Base-by-base conservation (phyloP, 2,329 filamentous ascomycete genomes). In the Cladosporium oxysporum region DNA sequence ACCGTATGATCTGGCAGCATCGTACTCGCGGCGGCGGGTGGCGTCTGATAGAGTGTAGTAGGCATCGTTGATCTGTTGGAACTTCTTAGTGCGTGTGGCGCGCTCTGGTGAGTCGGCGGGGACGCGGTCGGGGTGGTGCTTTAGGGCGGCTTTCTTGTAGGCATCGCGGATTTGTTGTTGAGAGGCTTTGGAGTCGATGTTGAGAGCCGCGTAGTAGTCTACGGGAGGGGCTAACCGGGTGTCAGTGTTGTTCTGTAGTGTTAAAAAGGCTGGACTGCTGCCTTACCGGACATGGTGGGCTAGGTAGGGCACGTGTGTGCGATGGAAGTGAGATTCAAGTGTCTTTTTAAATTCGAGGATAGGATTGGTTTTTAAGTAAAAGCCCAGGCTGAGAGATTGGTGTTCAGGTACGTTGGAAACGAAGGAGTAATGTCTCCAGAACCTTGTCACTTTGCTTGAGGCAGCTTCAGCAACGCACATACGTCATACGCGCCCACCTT, bases 81-180 rank as follows among this genome's bases (percentile, higher is more conserved):
- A 97, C 76, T 90, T 90, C 75, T 91, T 91, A 6, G 95, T 99
- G 74, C 93, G 91, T 14, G 86, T 79, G 26, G 87, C 79, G 69
- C 94, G 91, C 72, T 98, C 93, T 44, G 93, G 92, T 5, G 92
- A 94, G 79, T 93, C 88, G 70, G 86, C 81, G 31, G 93, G 85
- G 49, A 99, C 92, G 67, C 95, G 91, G 78, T 99, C 95, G 1
- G 94, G 94, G 78, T 98, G 94, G 69, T 91, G 93, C 80, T 95
- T 96, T 55, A 98, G 83, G 5, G 94, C 94, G 73, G 47, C 68
- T 90, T 90, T 90, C 78, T 99, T 99, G 84, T 98, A 99, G 60
- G 93, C 95, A 83, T 92, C 91, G 72, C 94, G 91, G 76, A 99
- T 90, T 77, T 98, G 91, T 74, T 93, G 88, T 66, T 89, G 87